phyloP scores from a whole-genome alignment of 257 asterid species.

The Jacaranda mimosifolia region DNA sequence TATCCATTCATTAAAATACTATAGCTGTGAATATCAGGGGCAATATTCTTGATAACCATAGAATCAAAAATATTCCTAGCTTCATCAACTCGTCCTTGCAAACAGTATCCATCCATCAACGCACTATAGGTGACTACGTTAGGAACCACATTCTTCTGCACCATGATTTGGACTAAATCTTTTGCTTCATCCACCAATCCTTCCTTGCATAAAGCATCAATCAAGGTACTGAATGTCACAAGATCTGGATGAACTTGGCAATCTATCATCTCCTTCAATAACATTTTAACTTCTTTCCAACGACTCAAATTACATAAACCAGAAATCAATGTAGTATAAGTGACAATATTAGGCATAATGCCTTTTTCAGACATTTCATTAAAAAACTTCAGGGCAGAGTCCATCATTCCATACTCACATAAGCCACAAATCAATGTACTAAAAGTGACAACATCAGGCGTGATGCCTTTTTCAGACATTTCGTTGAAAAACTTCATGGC shows the following conservation, averaged over 20 bases:
- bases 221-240: not conserved
- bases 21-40: constrained; percentile 28
- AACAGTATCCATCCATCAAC: too few species aligned
- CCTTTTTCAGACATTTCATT: constrained; percentile 35
- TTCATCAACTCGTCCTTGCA: too few species aligned
- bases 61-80: constrained; percentile 8
- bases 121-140: not conserved
- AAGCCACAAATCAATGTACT: too few species aligned
- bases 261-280: constrained; percentile 21
- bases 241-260: constrained; percentile 17
- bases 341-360: not conserved
- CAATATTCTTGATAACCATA: constrained; percentile 23
- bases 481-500: too few species aligned
- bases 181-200: constrained; percentile 11
- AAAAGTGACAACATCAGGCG: too few species aligned
- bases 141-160: not conserved
- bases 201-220: constrained; percentile 10
- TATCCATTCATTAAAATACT: constrained; percentile 42
- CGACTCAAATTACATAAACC: constrained; percentile 16
- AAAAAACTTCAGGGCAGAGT: constrained; percentile 38
- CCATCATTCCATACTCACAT: constrained; percentile 29
- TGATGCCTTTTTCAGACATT: too few species aligned
- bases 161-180: constrained; percentile 8
- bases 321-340: constrained; percentile 1
- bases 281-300: not conserved